Evolutionary conservation across 257 asterid genomes (phyloP).

Genomic region (Ligustrum vulgare): DNA sequence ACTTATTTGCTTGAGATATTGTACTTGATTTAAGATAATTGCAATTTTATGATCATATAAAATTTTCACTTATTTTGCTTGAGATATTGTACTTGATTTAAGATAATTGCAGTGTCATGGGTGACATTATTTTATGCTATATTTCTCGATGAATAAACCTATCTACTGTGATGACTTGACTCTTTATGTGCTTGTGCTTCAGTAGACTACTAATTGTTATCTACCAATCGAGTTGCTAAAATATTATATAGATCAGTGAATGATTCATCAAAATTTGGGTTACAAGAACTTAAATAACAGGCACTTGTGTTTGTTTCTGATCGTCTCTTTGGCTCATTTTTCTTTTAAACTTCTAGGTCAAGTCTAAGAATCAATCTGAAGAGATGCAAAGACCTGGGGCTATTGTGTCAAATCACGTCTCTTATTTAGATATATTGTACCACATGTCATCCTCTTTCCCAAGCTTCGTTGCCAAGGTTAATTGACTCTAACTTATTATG

Average conservation of each 20-base stretch:
- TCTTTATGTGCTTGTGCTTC: slow-evolving; percentile 11
- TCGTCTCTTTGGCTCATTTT: slow-evolving; percentile 21
- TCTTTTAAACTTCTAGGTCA: slow-evolving; percentile 39
- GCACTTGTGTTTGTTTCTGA: slow-evolving; percentile 12
- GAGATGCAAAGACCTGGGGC: slow-evolving; percentile 78
- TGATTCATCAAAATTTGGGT: slow-evolving; percentile 24
- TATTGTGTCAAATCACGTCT: slow-evolving; percentile 80
- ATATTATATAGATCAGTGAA: background rate
- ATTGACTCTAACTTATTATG: slow-evolving; percentile 23
- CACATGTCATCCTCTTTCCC: slow-evolving; percentile 89
- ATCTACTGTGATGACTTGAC: background rate
- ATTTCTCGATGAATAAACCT: too few species aligned
- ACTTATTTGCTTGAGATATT: background rate
- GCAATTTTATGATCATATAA: background rate
- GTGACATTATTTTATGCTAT: background rate
- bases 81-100: background rate
- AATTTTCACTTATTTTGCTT: background rate
- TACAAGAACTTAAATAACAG: background rate
- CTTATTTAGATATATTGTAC: slow-evolving; percentile 86
- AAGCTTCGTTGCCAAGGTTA: slow-evolving; percentile 97
- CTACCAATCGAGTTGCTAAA: background rate
- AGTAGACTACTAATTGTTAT: slow-evolving; percentile 3
- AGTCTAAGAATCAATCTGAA: slow-evolving; percentile 37
- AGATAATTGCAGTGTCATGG: slow-evolving; percentile 4
- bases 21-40: background rate